Percentiles rank a stretch among this genome's conserved stretches.
Conservation (phyloP, 192 early-diverging fungal species). For the Rhizophagus sp. region DNA sequence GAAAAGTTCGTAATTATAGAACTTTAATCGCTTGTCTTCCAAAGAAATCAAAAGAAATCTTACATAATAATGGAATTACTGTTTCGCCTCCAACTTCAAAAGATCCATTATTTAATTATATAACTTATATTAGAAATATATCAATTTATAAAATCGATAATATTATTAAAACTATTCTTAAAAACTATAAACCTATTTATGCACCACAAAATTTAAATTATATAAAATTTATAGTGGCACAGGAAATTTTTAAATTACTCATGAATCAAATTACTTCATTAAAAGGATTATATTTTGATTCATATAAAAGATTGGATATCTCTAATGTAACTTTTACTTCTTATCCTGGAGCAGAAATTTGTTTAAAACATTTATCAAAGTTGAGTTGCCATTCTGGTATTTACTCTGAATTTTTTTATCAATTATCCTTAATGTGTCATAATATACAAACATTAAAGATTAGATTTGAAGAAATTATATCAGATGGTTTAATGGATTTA, state of each 20-base stretch:
- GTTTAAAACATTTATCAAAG: not conserved
- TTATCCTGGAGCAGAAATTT: not conserved
- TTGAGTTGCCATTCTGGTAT: not conserved
- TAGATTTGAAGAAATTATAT: not conserved
- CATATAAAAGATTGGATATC: not conserved
- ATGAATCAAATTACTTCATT: not conserved
- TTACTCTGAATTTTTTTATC: not conserved
- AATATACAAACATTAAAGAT: not conserved
- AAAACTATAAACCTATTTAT: not conserved
- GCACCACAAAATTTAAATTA: not conserved
- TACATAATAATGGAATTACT: not conserved
- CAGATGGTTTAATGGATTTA: not conserved
- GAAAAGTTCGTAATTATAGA: not conserved
- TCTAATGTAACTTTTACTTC: not conserved
- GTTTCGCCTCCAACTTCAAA: not conserved
- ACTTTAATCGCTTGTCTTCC: not conserved
- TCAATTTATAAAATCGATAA: not conserved
- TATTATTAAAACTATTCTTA: not conserved
- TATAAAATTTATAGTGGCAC: not conserved
- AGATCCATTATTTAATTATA: not conserved
- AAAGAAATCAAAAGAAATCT: not conserved
- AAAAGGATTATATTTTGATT: not conserved
- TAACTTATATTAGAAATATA: not conserved
- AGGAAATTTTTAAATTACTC: not conserved
- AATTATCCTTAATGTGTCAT: not conserved